Evolutionary conservation across 2,329 filamentous ascomycete species (phyloP), one percentile per base, ranked within the genome.

Genomic region (Grosmannia clavigera): DNA sequence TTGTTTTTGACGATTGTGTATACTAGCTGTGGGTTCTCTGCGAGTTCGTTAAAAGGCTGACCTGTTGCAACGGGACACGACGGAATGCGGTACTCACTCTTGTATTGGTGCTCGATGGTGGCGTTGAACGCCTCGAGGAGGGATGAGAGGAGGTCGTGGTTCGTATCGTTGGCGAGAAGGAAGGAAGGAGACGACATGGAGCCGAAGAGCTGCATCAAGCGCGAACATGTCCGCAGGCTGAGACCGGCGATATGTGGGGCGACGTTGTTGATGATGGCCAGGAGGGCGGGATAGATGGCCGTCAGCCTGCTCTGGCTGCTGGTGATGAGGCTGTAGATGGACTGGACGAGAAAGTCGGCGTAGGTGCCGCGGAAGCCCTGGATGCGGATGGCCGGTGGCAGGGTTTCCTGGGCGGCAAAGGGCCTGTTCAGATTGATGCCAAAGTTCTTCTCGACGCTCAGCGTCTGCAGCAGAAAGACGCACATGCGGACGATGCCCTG

Each of bases 401-500:
- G 76, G 5, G 88, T 92, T 59, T 96, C 91, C 70, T 96, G 92
- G 1, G 85, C 88, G 64, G 91, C 86, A 66, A 99, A 97, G 19
- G 78, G 80, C 72, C 90, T 92, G 73, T 96, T 97, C 57, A 99
- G 78, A 67, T 90, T 92, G 68, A 87, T 83, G 35, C 91, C 92
- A 72, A 97, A 97, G 64, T 88, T 91, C 60, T 87, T 82, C 73
- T 97, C 94, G 2, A 95, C 91, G 68, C 92, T 97, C 68, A 99
- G 76, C 0, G 94, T 97, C 73, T 99, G 94, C 50, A 99, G 75
- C 52, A 97, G 81, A 71, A 99, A 97, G n/a, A 95, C 86, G 72
- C 94, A 96, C 91, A 97, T 96, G 60, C 94, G 83, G 31, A 97
- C 90, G 1, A 96, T 80, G 0, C 94, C 94, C 71, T 96, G 92